Evolutionary conservation across 2,329 filamentous ascomycete species (phyloP), one percentile per base, ranked within the genome.

Genomic region (Aphanocladium album): DNA sequence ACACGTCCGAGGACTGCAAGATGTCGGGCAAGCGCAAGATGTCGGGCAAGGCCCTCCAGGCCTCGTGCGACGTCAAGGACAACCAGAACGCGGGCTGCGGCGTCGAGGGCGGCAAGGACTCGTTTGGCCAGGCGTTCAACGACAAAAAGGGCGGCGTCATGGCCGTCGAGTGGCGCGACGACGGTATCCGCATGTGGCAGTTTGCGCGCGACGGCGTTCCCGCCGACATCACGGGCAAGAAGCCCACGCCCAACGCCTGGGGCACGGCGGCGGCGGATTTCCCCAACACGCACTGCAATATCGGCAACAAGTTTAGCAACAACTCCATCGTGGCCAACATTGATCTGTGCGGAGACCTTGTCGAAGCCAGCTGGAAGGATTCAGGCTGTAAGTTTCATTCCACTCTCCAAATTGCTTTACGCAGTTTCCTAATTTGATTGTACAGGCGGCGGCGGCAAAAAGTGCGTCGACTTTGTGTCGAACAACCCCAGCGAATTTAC

Each of bases 291-390:
- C 71, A 81, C 50, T 89, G 86, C 72, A 74, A 85, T 62, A 83
- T 89, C 54, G 70, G 72, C 6, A 75, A 73, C 4, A 84, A 88
- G 67, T 89, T 89, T 70, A 76, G 72, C 58, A 89, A 89, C 67
- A 81, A 87, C 69, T 86, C 83, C 64, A 88, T 89, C 65, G 79
- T 89, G 64, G 80, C 80, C 46, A 88, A 89, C 66, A 88, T 89
- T 63, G 83, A 86, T 69, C 72, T 89, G 8, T 89, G 86, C 64
- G 87, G 86, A 0, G 71, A 80, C 45, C 76, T 83, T 64, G 81
- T 80, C 3, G 79, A 80, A 50, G 74, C 72, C 3, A 71, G 74
- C 37, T 84, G 79, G 66, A 71, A 73, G 2, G 65, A 71, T 14
- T 82, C 81, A 21, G 79, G 76, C 57, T 80, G 78, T 75, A 67